Evolutionary conservation across 2,329 filamentous ascomycete species (phyloP), one percentile per base, ranked within the genome.

Genomic region (Colletotrichum liaoningense): DNA sequence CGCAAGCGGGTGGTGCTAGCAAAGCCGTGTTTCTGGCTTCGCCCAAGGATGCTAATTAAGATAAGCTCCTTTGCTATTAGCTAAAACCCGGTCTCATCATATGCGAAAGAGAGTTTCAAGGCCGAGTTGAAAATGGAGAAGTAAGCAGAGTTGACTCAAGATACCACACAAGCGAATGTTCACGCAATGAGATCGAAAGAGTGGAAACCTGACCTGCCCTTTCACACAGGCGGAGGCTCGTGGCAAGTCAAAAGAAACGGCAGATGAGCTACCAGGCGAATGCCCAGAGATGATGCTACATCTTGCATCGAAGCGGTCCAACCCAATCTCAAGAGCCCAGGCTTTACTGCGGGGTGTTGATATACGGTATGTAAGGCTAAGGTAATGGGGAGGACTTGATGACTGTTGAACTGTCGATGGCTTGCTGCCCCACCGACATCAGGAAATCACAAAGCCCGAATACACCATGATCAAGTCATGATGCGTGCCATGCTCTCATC

Each of bases 301-400:
- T 30, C n/a, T 69, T 52, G 35, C 38, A 54, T 54, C 28, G 65
- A 69, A 69, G 66, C 58, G 65, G 58, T 8, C 38, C 69, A 69
- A 63, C 65, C 69, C 65, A 54, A 57, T 54, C n/a, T 12, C 65
- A 58, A 63, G 12, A 54, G 38, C 12, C 55, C 26, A 26, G 59
- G 24, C 26, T 28, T 22, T 22, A 24, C 26, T 69, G 65, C 65
- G 65, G 65, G 65, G 69, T 38, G 3, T 4, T 33, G 3, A 11
- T 11, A 35, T 35, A 12, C 38, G 26, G n/a, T 35, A 49, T 66
- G 54, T 28, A 58, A 24, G 19, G 26, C 12, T 19, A 24, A 16
- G 28, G 1, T 6, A 3, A 24, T 4, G 52, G 6, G 14, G 2
- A 63, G 24, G 14, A 26, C 58, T 42, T 42, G 38, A 42, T 16